Percentiles rank a stretch among this genome's conserved stretches.
Conservation (phyloP, 2,329 filamentous ascomycete genomes). For the Lachnum nothofagi region DNA sequence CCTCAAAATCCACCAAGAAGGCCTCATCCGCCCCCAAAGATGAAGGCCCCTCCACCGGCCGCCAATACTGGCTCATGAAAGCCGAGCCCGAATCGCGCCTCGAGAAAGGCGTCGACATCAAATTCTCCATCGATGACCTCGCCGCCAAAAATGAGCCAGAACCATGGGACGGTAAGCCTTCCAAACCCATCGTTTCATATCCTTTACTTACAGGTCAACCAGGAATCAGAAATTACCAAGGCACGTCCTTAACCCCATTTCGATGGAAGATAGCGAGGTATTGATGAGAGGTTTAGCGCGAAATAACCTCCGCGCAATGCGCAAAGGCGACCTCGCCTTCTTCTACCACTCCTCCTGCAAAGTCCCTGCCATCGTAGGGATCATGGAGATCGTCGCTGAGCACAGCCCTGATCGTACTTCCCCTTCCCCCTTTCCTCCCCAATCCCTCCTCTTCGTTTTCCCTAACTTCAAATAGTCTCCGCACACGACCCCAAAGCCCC, state of each 20-base stretch:
- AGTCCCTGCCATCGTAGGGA: constrained; percentile 77
- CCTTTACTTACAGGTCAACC: constrained; percentile 8
- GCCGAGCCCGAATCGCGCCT: constrained; percentile 82
- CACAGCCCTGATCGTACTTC: constrained; percentile 69
- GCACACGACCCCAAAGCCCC: constrained; percentile 67
- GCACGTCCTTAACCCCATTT: constrained; percentile 29
- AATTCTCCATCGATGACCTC: constrained; percentile 91
- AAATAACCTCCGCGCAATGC: constrained; percentile 90
- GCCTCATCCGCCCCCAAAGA: constrained; percentile 5
- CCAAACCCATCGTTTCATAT: constrained; percentile 3
- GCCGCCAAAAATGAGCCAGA: constrained; percentile 68
- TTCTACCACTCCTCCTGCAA: constrained; percentile 97
- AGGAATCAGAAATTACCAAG: constrained; percentile 49
- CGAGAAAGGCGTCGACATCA: constrained; percentile 82
- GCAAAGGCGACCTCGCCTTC: constrained; percentile 83
- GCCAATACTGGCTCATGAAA: constrained; percentile 75
- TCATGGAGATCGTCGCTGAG: constrained; percentile 84
- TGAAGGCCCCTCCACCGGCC: constrained; percentile 17
- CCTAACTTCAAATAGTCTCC: constrained; percentile 30
- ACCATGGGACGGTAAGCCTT: constrained; percentile 76
- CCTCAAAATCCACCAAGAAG: constrained; percentile 5
- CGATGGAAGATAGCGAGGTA: constrained; percentile 19
- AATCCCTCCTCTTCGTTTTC: not conserved
- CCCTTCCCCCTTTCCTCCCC: not conserved
- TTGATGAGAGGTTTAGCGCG: constrained; percentile 51